Evolutionary conservation across 441 rosid species (phyloP).

Genomic region (Oxalis stricta): DNA sequence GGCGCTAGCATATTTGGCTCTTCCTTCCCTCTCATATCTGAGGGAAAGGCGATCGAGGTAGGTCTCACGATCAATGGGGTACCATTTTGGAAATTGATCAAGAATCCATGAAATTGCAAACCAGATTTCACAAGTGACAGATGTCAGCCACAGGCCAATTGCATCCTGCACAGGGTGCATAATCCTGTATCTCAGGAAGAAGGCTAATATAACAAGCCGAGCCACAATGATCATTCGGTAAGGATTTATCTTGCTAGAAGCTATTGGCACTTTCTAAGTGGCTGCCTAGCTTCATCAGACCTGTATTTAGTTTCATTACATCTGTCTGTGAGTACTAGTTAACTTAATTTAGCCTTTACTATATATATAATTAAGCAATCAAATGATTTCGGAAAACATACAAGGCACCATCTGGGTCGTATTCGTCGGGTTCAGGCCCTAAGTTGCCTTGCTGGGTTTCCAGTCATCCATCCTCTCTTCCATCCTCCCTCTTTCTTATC

Average conservation of each 20-base stretch:
- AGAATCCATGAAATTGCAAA: conserved; percentile 93
- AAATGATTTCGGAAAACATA: conserved; percentile 6
- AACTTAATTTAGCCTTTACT: too few relatives aligned
- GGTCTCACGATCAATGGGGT: conserved; percentile 80
- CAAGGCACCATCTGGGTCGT: conserved; percentile 61
- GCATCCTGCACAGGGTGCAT: conserved; percentile 84
- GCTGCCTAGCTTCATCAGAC: conserved; percentile 84
- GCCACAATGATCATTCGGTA: conserved; percentile 82
- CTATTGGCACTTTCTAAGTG: conserved; percentile 87
- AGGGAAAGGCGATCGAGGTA: conserved; percentile 82
- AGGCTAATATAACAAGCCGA: conserved; percentile 55
- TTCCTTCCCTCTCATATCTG: conserved; percentile 85
- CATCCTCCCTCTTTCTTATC: conserved; percentile 77
- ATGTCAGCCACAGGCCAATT: conserved; percentile 80
- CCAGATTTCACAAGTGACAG: conserved; percentile 86
- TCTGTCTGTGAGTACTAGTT: background rate
- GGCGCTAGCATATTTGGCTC: conserved; percentile 74
- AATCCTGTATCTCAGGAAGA: conserved; percentile 71
- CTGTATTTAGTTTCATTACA: conserved; percentile 24
- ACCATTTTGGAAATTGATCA: conserved; percentile 95
- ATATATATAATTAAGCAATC: too few relatives aligned
- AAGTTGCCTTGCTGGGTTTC: conserved; percentile 81
- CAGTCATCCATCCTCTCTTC: conserved; percentile 94
- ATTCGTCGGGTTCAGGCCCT: conserved; percentile 61
- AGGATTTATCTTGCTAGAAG: conserved; percentile 86